A percentile compares a stretch with the other conserved stretches of the same genome.
These are phyloP conservation scores for Globisporangium nagaii DNA, from an alignment of 352 stramenopile genomes.

Conservation along the genomic window DNA sequence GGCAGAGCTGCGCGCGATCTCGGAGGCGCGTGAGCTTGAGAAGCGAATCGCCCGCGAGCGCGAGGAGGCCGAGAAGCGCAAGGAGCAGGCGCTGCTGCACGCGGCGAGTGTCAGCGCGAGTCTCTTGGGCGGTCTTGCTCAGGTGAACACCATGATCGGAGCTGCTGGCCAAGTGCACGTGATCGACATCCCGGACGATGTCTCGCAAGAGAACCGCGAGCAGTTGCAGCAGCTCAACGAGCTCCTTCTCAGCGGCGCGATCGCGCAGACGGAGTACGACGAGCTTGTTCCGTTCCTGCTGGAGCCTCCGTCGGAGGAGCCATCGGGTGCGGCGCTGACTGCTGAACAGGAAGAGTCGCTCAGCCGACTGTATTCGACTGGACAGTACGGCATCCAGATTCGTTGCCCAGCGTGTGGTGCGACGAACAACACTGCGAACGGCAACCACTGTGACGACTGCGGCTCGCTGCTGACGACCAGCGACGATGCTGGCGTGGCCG, in stretches of 20 bases:
- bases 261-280: conserved; percentile 82
- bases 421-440: conserved; percentile 86
- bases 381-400: conserved; percentile 83
- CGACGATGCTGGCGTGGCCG: conserved; percentile 40
- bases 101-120: conserved; percentile 75
- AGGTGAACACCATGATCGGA: conserved; percentile 72
- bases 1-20: conserved; percentile 74
- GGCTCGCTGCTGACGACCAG: conserved; percentile 79
- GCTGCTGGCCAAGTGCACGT: conserved; percentile 68
- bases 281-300: conserved; percentile 85
- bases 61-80: conserved; percentile 47
- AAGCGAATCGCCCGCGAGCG: conserved; percentile 49
- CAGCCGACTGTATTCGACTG: conserved; percentile 65
- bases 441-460: conserved; percentile 85
- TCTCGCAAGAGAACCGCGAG: conserved; percentile 84
- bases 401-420: conserved; percentile 79
- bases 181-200: conserved; percentile 75
- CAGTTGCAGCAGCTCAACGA: conserved; percentile 85
- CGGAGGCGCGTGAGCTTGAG: conserved; percentile 63
- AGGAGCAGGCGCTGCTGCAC: conserved; percentile 55
- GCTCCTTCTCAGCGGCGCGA: conserved; percentile 73
- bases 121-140: conserved; percentile 66
- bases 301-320: conserved; percentile 53
- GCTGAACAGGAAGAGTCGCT: conserved; percentile 82
- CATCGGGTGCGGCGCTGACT: conserved; percentile 58